These are phyloP conservation scores for Coemansia nantahalensis DNA, from an alignment of 192 early-diverging fungal genomes.

Conservation along the genomic window DNA sequence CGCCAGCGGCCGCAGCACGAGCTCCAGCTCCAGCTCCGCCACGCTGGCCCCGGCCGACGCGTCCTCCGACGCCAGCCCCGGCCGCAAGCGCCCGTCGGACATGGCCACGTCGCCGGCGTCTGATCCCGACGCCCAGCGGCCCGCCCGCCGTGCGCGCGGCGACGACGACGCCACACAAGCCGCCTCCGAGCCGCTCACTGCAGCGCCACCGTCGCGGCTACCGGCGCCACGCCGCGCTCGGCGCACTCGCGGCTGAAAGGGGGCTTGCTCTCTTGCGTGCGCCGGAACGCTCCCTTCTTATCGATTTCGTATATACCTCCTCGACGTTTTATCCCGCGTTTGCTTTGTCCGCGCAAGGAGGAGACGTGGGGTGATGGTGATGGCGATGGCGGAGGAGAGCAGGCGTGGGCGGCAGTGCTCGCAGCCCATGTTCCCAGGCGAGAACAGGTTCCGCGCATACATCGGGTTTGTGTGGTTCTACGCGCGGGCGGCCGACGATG, in stretches of 20 bases:
- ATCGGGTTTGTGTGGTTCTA: conserved; percentile 30
- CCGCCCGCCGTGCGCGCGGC: conserved; percentile 13
- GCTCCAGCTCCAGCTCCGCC: too few species aligned
- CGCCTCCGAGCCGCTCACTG: conserved; percentile 8
- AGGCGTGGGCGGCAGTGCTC: too few species aligned
- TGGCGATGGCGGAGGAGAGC: too few species aligned
- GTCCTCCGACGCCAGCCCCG: conserved; percentile 1
- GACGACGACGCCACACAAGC: neutral
- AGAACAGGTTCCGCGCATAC: conserved; percentile 17
- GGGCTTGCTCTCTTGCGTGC: neutral
- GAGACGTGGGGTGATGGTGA: too few species aligned
- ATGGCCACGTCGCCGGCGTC: conserved; percentile 4
- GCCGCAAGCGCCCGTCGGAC: conserved; percentile 38
- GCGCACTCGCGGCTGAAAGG: conserved; percentile 23
- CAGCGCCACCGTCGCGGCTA: conserved; percentile 9
- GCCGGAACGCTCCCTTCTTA: neutral
- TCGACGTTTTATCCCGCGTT: neutral
- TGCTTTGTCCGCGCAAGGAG: neutral
- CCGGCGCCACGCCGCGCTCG: conserved; percentile 23
- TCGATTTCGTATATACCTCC: neutral
- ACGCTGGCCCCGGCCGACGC: too few species aligned
- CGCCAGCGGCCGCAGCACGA: too few species aligned
- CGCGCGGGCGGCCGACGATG: neutral
- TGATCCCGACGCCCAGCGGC: conserved; percentile 7
- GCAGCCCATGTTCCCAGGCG: conserved; percentile 1